Evolutionary conservation across 2,329 filamentous ascomycete genomes (phyloP).

Genomic region (Neonectria coccinea): DNA sequence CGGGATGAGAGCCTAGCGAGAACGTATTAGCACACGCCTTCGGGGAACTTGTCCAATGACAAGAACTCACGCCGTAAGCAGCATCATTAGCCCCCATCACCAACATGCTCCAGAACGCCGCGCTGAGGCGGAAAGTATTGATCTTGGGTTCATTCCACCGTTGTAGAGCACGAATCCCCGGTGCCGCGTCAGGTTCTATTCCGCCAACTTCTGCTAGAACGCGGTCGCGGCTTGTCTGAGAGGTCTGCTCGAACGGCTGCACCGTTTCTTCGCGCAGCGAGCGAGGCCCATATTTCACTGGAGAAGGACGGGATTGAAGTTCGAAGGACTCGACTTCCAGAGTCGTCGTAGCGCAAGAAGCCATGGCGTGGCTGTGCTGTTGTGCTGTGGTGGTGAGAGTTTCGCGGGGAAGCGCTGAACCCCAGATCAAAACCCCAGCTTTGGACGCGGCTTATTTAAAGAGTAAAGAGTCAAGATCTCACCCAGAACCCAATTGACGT

Average conservation of each 20-base stretch:
- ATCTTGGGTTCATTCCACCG: constrained; percentile 38
- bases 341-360: background rate
- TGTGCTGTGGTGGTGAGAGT: background rate
- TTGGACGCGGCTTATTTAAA: background rate
- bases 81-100: constrained; percentile 70
- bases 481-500: background rate
- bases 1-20: constrained; percentile 58
- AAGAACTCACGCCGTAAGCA: constrained; percentile 64
- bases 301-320: background rate
- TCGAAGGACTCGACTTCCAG: background rate
- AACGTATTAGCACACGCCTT: background rate
- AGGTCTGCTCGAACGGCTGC: background rate
- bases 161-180: constrained; percentile 14
- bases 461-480: background rate
- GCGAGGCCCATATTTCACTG: background rate
- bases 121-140: constrained; percentile 61
- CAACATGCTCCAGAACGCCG: constrained; percentile 69
- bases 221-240: background rate
- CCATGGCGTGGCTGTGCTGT: background rate
- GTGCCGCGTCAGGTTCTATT: background rate
- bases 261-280: background rate
- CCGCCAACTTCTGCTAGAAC: background rate
- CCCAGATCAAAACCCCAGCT: background rate
- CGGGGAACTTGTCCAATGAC: background rate
- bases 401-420: background rate